Percentiles rank a stretch among this genome's conserved stretches.
Conservation (phyloP, 805 yeast species). For the Saccharomycopsis sp. region DNA sequence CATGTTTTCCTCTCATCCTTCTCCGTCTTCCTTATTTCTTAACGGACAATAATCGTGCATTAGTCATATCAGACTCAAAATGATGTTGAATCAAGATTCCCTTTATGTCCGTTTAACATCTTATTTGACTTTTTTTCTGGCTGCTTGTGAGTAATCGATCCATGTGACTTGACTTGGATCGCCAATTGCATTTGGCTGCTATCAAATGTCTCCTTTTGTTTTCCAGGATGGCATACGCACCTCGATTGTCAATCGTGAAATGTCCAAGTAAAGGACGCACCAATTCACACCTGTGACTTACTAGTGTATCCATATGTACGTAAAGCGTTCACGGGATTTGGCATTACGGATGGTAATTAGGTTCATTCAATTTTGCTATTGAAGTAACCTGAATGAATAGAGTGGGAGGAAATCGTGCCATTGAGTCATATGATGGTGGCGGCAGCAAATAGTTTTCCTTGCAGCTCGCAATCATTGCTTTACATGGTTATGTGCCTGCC, state of each 20-base stretch:
- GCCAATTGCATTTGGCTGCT: not conserved
- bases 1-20: not conserved
- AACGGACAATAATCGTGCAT: not conserved
- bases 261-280: not conserved
- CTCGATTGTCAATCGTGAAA: not conserved
- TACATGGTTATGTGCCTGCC: too few relatives aligned
- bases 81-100: not conserved
- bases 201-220: not conserved
- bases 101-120: too few relatives aligned
- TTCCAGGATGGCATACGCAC: not conserved
- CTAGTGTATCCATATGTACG: not conserved
- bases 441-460: not conserved
- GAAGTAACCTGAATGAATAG: not conserved
- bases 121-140: too few relatives aligned
- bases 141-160: not conserved
- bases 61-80: not conserved
- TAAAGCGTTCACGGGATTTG: not conserved
- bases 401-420: not conserved
- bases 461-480: not conserved
- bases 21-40: not conserved
- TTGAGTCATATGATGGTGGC: not conserved
- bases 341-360: not conserved
- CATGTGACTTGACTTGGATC: not conserved
- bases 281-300: too few relatives aligned
- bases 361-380: not conserved